phyloP scores from a whole-genome alignment of 1,284 basidiomycete genomes.

The Taiwanofungus camphoratus region DNA sequence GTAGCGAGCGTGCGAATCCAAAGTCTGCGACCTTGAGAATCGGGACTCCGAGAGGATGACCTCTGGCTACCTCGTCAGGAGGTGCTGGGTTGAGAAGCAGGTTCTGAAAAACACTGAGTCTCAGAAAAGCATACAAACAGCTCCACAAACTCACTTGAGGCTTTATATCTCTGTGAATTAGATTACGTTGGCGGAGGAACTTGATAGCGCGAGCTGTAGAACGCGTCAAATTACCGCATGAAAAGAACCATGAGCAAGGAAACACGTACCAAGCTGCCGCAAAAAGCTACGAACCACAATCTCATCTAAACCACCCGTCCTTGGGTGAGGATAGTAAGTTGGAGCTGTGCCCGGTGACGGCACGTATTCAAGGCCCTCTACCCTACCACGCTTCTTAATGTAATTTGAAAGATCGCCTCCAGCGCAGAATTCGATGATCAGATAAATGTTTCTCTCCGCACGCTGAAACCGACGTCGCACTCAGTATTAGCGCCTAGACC shows the following conservation, averaged over 20 bases:
- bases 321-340: constrained; percentile 87
- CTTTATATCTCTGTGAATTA: constrained; percentile 97
- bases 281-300: constrained; percentile 90
- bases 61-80: constrained; percentile 71
- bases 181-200: constrained; percentile 83
- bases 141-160: constrained; percentile 60
- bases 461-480: constrained; percentile 47
- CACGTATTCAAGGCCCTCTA: constrained; percentile 79
- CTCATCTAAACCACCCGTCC: constrained; percentile 87
- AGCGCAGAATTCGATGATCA: constrained; percentile 97
- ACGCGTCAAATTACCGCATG: constrained; percentile 8
- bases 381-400: constrained; percentile 88
- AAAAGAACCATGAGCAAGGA: constrained; percentile 1
- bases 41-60: constrained; percentile 88
- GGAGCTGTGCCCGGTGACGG: constrained; percentile 62
- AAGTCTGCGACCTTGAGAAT: constrained; percentile 98
- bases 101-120: constrained; percentile 49
- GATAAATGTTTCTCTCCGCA: constrained; percentile 90
- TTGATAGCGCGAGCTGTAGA: constrained; percentile 85
- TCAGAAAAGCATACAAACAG: constrained; percentile 1
- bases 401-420: constrained; percentile 95
- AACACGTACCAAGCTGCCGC: constrained; percentile 78
- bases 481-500: background rate
- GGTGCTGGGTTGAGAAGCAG: constrained; percentile 84
- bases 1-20: constrained; percentile 92